These are phyloP conservation scores for Parmales sp. DNA, from an alignment of 108 stramenopile genomes.

Conservation along the genomic window DNA sequence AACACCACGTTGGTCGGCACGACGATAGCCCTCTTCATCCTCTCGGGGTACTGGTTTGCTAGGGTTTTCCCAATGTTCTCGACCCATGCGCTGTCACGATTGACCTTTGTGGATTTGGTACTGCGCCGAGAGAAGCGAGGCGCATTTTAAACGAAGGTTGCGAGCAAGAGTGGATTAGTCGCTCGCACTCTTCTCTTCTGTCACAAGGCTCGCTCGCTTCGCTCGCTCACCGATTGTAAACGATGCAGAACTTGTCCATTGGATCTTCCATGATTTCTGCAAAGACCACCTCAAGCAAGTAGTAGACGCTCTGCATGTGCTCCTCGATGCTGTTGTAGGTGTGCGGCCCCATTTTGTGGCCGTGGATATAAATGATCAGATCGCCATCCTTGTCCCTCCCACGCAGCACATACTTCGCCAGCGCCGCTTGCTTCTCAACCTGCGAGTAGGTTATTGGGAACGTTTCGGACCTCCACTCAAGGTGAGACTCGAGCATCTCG, in stretches of 20 bases:
- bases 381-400: constrained; percentile 5
- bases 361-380: background rate
- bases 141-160: constrained; percentile 1
- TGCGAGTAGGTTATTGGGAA: background rate
- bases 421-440: background rate
- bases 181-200: too few relatives aligned
- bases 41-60: constrained; percentile 8
- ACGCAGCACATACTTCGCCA: background rate
- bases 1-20: constrained; percentile 1
- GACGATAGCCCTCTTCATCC: constrained; percentile 2
- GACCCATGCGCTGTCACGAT: background rate
- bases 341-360: constrained; percentile 7
- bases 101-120: background rate
- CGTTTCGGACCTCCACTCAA: background rate
- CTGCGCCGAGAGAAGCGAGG: too few relatives aligned
- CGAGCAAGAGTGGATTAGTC: too few relatives aligned
- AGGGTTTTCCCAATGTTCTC: constrained; percentile 11
- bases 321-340: constrained; percentile 2
- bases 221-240: too few relatives aligned
- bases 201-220: too few relatives aligned
- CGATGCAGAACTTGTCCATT: constrained; percentile 4
- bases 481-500: background rate
- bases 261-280: background rate
- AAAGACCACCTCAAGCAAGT: background rate
- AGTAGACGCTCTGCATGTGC: constrained; percentile 2